phyloP scores from a whole-genome alignment of 2,329 filamentous ascomycete genomes.

The Apiospora saccharicola region DNA sequence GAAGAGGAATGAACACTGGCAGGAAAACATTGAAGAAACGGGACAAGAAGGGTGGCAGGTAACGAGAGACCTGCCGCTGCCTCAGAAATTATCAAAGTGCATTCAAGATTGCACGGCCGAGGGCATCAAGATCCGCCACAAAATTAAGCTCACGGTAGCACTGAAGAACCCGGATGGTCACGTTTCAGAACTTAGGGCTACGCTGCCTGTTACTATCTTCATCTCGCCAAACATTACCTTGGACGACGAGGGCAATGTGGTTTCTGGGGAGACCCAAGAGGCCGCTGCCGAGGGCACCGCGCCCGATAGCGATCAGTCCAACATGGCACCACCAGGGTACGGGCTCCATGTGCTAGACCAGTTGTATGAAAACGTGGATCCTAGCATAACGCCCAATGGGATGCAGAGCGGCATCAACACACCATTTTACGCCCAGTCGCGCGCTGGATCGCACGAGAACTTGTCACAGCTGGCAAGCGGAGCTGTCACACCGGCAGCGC shows the following conservation, averaged over 20 bases:
- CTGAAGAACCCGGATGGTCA: constrained; percentile 96
- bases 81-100: constrained; percentile 82
- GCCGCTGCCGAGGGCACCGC: constrained; percentile 47
- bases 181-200: constrained; percentile 88
- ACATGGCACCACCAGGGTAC: constrained; percentile 88
- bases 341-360: constrained; percentile 89
- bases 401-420: constrained; percentile 79
- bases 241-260: constrained; percentile 84
- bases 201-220: constrained; percentile 89
- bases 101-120: constrained; percentile 89
- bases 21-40: constrained; percentile 72
- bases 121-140: constrained; percentile 91
- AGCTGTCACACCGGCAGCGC: constrained; percentile 58
- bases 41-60: constrained; percentile 71
- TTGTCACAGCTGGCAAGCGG: constrained; percentile 64
- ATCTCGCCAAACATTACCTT: constrained; percentile 94
- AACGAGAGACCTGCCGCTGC: constrained; percentile 72
- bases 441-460: constrained; percentile 83
- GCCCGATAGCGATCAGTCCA: constrained; percentile 61
- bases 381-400: constrained; percentile 72
- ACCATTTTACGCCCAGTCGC: constrained; percentile 75
- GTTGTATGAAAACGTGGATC: constrained; percentile 87
- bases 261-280: constrained; percentile 64
- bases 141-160: constrained; percentile 89
- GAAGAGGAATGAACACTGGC: constrained; percentile 68